Conservation (phyloP, 352 stramenopile species). For the Plasmopara muralis region DNA sequence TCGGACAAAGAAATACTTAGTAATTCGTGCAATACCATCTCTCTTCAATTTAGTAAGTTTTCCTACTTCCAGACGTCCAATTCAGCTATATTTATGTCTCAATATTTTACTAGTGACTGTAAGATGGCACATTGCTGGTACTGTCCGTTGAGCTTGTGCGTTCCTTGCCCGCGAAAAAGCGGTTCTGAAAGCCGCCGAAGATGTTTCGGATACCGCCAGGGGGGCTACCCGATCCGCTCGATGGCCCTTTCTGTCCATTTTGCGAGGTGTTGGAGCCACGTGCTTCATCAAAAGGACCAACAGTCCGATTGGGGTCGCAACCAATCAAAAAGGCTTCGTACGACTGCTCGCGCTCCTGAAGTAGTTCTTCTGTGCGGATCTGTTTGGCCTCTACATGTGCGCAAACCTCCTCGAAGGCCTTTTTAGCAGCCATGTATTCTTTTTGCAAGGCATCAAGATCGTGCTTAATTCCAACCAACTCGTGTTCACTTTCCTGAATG, state of each 20-base stretch:
- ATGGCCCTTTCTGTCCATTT: constrained; percentile 31
- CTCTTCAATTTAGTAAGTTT: constrained; percentile 6
- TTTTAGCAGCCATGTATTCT: constrained; percentile 71
- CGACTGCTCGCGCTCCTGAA: constrained; percentile 54
- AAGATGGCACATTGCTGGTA: constrained; percentile 24
- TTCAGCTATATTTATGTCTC: constrained; percentile 16
- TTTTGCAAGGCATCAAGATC: constrained; percentile 72
- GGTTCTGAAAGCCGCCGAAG: constrained; percentile 63
- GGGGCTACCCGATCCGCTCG: constrained; percentile 31
- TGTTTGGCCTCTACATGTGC: constrained; percentile 60
- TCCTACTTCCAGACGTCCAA: constrained; percentile 9
- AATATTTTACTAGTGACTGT: constrained; percentile 22
- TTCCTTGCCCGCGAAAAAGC: constrained; percentile 63
- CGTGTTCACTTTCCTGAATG: constrained; percentile 70
- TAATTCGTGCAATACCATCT: too few relatives aligned
- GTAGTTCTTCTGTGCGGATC: constrained; percentile 67
- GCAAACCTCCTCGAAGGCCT: constrained; percentile 72
- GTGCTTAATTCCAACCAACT: constrained; percentile 70
- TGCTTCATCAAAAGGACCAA: constrained; percentile 13
- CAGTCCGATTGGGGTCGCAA: constrained; percentile 37
- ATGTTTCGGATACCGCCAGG: constrained; percentile 47
- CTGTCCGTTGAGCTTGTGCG: constrained; percentile 54
- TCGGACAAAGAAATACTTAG: neutral
- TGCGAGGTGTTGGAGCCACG: constrained; percentile 29
- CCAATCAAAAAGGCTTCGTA: constrained; percentile 70